phyloP scores from a whole-genome alignment of 2,329 filamentous ascomycete genomes.

The Blastomyces parvus region DNA sequence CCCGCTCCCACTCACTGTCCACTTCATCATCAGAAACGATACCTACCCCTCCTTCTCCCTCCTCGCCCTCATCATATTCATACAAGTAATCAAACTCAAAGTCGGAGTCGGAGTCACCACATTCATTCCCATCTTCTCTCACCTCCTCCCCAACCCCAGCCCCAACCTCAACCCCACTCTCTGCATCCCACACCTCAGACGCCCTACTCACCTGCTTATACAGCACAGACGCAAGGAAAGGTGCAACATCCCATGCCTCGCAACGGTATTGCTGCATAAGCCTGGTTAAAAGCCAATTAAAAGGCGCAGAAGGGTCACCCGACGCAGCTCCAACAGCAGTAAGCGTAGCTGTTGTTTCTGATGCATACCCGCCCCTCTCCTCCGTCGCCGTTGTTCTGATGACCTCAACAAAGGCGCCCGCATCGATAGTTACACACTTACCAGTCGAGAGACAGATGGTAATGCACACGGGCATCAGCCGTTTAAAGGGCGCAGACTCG shows the following conservation, averaged over 20 bases:
- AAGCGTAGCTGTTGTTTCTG: background rate
- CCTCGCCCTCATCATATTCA: background rate
- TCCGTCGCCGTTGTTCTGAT: background rate
- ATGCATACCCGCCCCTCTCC: no score
- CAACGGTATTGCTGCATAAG: background rate
- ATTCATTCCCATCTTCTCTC: background rate
- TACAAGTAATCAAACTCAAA: background rate
- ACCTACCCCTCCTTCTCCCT: background rate
- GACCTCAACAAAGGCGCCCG: constrained; percentile 18
- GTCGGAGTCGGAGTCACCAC: background rate
- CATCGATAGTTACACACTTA: constrained; percentile 18
- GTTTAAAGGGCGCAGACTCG: constrained; percentile 18
- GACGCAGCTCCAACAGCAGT: no score
- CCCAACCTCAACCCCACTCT: background rate
- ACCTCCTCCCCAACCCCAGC: background rate
- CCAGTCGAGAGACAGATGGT: constrained; percentile 18
- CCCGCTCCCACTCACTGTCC: background rate
- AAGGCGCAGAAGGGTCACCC: no score
- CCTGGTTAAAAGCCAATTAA: background rate
- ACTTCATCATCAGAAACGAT: background rate
- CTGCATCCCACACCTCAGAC: background rate
- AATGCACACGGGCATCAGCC: constrained; percentile 18
- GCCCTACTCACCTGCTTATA: background rate
- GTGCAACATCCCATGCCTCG: background rate
- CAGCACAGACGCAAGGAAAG: background rate